These are phyloP conservation scores for Trichophyton mentagrophytes DNA, from an alignment of 2,329 filamentous ascomycete genomes.

Conservation along the genomic window DNA sequence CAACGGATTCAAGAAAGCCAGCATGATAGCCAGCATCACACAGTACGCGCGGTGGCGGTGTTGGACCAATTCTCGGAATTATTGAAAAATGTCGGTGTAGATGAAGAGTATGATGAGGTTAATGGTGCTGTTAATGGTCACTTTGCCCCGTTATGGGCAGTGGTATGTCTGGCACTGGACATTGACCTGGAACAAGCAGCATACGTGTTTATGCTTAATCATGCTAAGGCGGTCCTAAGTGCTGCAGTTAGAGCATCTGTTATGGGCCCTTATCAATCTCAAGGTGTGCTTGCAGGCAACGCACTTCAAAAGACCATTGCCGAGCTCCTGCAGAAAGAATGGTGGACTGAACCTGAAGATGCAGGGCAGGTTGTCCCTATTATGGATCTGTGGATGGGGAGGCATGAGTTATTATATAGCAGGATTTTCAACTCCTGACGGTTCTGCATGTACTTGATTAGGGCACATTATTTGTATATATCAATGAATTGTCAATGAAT, in stretches of 20 bases:
- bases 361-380: constrained; percentile 49
- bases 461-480: neutral
- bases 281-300: constrained; percentile 43
- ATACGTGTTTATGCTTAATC: constrained; percentile 52
- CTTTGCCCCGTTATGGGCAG: constrained; percentile 49
- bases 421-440: constrained; percentile 53
- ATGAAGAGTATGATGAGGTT: constrained; percentile 20
- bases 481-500: neutral
- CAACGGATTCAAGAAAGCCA: neutral
- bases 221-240: constrained; percentile 50
- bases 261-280: constrained; percentile 53
- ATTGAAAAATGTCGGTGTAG: constrained; percentile 24
- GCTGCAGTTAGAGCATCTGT: constrained; percentile 51
- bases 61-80: constrained; percentile 29
- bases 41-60: constrained; percentile 15
- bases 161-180: constrained; percentile 41
- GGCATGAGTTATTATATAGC: constrained; percentile 54
- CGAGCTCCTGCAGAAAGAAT: constrained; percentile 37
- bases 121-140: constrained; percentile 35
- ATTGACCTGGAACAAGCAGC: constrained; percentile 42
- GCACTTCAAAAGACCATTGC: constrained; percentile 41
- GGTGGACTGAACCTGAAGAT: constrained; percentile 38
- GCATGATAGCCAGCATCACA: neutral
- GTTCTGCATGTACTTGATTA: neutral
- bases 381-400: constrained; percentile 52